Percentiles rank a stretch among this genome's conserved stretches.
These are phyloP conservation scores for Quercus rubra DNA, from an alignment of 306 rosid genomes.

Conservation along the genomic window DNA sequence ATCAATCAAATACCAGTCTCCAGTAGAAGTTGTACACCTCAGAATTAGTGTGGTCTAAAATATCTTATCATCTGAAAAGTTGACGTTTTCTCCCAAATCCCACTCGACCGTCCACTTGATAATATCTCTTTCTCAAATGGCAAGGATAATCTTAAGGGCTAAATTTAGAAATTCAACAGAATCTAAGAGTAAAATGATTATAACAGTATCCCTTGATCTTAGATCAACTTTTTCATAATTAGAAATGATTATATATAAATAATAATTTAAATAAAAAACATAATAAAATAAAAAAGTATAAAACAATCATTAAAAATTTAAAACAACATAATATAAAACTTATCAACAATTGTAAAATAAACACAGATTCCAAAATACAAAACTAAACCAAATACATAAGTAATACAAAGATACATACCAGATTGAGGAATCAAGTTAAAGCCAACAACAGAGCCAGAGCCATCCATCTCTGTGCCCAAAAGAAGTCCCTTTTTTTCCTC, in stretches of 20 bases:
- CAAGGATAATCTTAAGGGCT: background rate
- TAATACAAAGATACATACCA: slow-evolving; percentile 22
- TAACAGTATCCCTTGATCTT: background rate
- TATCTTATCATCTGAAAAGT: background rate
- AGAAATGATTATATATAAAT: no score
- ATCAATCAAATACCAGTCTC: background rate
- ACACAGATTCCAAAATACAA: background rate
- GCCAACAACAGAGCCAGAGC: slow-evolving; percentile 45
- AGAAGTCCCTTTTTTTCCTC: slow-evolving; percentile 20
- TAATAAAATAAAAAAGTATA: background rate
- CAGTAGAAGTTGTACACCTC: background rate
- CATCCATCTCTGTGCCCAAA: slow-evolving; percentile 42
- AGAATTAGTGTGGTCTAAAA: background rate
- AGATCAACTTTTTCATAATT: no score
- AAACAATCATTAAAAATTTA: background rate
- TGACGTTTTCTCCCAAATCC: background rate
- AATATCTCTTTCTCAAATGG: background rate
- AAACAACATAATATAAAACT: background rate
- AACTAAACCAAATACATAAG: background rate
- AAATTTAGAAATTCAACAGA: background rate
- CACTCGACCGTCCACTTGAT: background rate
- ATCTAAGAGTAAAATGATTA: background rate
- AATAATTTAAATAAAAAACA: no score
- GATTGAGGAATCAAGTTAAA: slow-evolving; percentile 40
- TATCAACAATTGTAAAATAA: background rate